These are phyloP conservation scores for Umbelopsis sp. DNA, from an alignment of 192 early-diverging fungal genomes.

Conservation along the genomic window DNA sequence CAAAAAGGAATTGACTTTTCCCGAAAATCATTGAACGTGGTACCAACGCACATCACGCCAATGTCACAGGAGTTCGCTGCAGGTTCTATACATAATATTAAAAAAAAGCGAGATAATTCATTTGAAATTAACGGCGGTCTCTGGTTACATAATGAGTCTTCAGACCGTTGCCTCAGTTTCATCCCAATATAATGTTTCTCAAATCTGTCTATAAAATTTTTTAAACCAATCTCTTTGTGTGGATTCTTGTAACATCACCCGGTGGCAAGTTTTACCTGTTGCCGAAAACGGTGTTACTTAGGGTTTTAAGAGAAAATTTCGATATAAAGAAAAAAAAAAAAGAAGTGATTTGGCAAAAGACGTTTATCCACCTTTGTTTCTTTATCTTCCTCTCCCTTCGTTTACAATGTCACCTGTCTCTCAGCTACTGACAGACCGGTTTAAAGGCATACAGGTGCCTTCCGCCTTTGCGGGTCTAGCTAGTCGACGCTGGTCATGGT, in stretches of 20 bases:
- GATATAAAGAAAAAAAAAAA: too few species aligned
- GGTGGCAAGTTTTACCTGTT: constrained; percentile 4
- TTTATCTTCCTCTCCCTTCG: neutral
- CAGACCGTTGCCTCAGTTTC: too few species aligned
- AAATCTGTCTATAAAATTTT: too few species aligned
- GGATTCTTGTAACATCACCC: neutral
- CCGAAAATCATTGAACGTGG: neutral
- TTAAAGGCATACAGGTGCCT: neutral
- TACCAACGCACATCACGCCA: neutral
- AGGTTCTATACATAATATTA: neutral
- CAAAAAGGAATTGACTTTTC: neutral
- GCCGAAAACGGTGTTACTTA: neutral
- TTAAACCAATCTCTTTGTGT: too few species aligned
- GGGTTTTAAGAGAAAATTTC: too few species aligned
- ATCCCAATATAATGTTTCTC: too few species aligned
- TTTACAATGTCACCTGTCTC: constrained; percentile 4
- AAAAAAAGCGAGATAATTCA: too few species aligned
- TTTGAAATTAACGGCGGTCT: too few species aligned
- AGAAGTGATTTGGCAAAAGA: too few species aligned
- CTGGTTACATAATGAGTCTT: too few species aligned
- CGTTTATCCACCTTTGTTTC: too few species aligned
- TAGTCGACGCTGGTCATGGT: constrained; percentile 36
- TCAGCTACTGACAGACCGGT: constrained; percentile 7
- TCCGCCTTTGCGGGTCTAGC: neutral
- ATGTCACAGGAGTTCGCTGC: neutral